phyloP scores from a whole-genome alignment of 2,329 filamentous ascomycete genomes.

The Penicillium brasilianum region DNA sequence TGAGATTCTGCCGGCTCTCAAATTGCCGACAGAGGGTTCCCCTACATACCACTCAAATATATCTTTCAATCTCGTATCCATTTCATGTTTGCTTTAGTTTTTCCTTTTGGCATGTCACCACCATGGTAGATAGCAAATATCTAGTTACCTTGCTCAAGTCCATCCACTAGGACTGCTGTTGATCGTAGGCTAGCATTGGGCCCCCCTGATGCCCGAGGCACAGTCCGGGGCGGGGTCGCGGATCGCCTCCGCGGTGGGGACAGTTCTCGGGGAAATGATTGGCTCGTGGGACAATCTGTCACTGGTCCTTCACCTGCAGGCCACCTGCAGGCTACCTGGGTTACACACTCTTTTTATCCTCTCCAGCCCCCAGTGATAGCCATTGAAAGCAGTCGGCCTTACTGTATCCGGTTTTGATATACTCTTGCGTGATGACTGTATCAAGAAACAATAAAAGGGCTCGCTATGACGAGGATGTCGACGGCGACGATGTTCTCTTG shows the following conservation, averaged over 20 bases:
- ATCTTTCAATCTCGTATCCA: background rate
- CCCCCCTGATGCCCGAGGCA: background rate
- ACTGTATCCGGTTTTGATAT: background rate
- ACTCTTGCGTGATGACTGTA: background rate
- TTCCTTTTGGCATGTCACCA: no score
- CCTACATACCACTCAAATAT: background rate
- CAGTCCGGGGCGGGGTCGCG: background rate
- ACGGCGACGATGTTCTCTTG: background rate
- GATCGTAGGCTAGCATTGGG: no score
- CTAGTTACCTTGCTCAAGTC: no score
- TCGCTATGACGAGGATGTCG: constrained; percentile 12
- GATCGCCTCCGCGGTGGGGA: background rate
- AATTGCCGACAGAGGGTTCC: no score
- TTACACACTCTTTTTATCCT: background rate
- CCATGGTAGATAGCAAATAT: no score
- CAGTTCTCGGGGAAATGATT: background rate
- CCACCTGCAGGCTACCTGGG: background rate
- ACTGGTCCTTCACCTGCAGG: no score
- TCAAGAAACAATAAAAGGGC: constrained; percentile 11
- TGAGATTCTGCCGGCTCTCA: no score
- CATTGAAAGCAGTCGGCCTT: background rate
- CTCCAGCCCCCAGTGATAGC: background rate
- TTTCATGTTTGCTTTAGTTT: background rate
- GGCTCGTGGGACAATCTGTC: background rate
- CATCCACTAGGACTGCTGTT: no score